phyloP scores from a whole-genome alignment of 2,329 filamentous ascomycete genomes.

The Cladosporium colombiae region DNA sequence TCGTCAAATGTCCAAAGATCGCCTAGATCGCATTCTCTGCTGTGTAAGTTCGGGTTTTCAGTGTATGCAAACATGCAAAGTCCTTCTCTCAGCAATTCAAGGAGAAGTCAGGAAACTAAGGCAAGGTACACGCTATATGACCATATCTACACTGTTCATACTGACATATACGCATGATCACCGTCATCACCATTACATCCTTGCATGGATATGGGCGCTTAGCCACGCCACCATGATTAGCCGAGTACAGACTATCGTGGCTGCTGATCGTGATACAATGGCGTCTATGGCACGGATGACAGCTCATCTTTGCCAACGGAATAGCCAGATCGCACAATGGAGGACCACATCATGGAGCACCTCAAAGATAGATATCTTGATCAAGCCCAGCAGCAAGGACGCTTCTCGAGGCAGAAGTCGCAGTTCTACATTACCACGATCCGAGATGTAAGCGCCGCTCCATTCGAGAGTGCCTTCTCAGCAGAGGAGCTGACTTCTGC shows the following conservation, averaged over 20 bases:
- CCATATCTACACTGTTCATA: background rate
- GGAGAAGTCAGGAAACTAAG: no score
- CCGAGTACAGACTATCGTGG: background rate
- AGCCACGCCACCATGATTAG: background rate
- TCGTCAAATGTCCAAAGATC: no score
- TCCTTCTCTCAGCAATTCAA: no score
- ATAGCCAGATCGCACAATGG: background rate
- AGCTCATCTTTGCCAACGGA: background rate
- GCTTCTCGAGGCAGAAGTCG: background rate
- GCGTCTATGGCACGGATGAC: background rate
- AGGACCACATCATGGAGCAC: conserved; percentile 2
- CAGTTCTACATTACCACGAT: background rate
- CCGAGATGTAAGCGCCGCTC: background rate
- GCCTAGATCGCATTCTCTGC: no score
- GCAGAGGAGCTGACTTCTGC: background rate
- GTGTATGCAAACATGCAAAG: no score
- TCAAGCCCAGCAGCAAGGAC: background rate
- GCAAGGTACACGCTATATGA: no score
- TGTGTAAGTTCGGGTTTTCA: no score
- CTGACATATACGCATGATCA: background rate
- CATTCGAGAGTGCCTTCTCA: background rate
- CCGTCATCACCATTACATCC: background rate
- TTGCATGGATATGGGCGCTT: conserved; percentile 1
- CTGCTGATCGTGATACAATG: background rate
- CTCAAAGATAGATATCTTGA: background rate